phyloP scores from a whole-genome alignment of 139 green algal species.

The Micromonas pusilla region DNA sequence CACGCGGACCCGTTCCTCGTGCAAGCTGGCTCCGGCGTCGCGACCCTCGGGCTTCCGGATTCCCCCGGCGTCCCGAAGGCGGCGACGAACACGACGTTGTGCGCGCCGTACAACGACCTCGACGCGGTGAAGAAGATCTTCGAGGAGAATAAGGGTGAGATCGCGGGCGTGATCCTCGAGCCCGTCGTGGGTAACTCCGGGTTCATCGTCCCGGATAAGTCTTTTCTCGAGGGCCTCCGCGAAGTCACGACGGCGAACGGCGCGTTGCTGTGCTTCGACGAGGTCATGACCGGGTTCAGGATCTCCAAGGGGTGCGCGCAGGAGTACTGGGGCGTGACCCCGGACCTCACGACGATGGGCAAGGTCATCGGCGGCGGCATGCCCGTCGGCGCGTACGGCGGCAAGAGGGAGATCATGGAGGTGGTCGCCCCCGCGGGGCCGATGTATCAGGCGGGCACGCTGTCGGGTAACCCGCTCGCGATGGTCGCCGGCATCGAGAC shows the following conservation, averaged over 20 bases:
- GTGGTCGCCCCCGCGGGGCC: slow-evolving; percentile 90
- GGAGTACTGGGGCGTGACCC: slow-evolving; percentile 92
- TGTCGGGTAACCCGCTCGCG: slow-evolving; percentile 95
- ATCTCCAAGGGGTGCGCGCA: slow-evolving; percentile 56
- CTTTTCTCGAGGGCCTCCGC: slow-evolving; percentile 88
- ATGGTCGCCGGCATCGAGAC: slow-evolving; percentile 99
- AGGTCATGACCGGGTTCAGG: slow-evolving; percentile 67
- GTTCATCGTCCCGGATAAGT: slow-evolving; percentile 89
- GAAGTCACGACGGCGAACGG: slow-evolving; percentile 76
- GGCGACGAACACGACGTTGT: slow-evolving; percentile 58
- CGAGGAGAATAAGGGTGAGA: slow-evolving; percentile 89
- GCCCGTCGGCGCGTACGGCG: slow-evolving; percentile 95
- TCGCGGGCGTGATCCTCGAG: slow-evolving; percentile 95
- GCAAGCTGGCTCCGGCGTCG: slow-evolving; percentile 87
- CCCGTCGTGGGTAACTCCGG: slow-evolving; percentile 90
- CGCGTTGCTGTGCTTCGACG: slow-evolving; percentile 94
- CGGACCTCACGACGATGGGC: slow-evolving; percentile 97
- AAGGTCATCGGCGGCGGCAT: slow-evolving; percentile 98
- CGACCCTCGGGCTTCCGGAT: slow-evolving; percentile 95
- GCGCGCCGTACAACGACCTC: slow-evolving; percentile 71
- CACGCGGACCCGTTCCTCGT: slow-evolving; percentile 93
- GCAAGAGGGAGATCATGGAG: slow-evolving; percentile 93
- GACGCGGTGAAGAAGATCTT: slow-evolving; percentile 68
- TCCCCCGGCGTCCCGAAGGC: slow-evolving; percentile 73
- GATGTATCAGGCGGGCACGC: slow-evolving; percentile 96